phyloP scores from a whole-genome alignment of 768 basidiomycete species.

The Leccinum boreale region DNA sequence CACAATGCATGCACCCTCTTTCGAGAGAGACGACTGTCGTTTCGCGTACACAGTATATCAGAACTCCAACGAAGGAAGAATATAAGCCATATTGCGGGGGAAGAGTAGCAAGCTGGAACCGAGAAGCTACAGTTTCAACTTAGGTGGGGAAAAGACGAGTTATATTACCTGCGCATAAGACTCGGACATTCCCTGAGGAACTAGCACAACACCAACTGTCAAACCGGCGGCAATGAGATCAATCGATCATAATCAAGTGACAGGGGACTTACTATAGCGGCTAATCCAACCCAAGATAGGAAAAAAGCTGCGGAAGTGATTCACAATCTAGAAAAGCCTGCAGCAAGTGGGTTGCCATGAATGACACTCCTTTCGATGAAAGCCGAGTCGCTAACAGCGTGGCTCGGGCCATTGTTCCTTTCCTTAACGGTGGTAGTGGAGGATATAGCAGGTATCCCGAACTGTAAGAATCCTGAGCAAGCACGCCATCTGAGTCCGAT shows the following conservation, averaged over 20 bases:
- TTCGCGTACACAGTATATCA: conserved; percentile 28
- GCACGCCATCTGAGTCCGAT: not conserved
- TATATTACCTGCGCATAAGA: not conserved
- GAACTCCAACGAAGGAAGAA: not conserved
- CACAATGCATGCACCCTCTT: conserved; percentile 38
- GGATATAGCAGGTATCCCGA: not conserved
- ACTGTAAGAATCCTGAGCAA: not conserved
- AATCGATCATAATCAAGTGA: not conserved
- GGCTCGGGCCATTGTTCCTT: not conserved
- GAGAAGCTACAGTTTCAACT: not conserved
- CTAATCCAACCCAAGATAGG: not conserved
- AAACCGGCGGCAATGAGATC: not conserved
- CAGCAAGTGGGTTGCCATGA: not conserved
- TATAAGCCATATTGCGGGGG: not conserved
- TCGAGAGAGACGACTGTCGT: conserved; percentile 40
- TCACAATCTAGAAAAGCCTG: not conserved
- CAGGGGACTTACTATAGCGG: not conserved
- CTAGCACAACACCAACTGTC: not conserved
- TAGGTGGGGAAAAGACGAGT: not conserved
- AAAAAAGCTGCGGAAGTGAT: not conserved
- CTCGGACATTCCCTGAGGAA: not conserved
- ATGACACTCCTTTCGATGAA: not conserved
- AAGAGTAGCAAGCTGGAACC: not conserved
- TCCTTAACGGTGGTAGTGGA: not conserved
- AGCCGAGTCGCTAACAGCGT: not conserved